Conservation (phyloP, 495 filamentous ascomycete species). For the Penicillium longicatenatum region DNA sequence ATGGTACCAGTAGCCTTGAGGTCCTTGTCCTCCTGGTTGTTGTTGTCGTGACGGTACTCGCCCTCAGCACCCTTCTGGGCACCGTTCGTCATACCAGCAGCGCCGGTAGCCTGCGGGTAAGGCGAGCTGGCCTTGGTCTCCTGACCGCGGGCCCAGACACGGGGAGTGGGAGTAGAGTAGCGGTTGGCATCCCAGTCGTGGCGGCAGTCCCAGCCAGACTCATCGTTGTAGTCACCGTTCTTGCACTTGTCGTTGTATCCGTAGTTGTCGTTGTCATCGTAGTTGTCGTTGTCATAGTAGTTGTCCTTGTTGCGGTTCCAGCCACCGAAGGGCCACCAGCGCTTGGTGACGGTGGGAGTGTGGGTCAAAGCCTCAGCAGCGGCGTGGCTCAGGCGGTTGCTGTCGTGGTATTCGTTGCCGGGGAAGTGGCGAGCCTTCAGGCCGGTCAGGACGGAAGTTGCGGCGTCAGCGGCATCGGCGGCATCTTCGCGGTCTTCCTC, state of each 20-base stretch:
- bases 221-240: conserved; percentile 12
- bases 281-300: too few species aligned
- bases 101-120: conserved; percentile 13
- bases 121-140: background rate
- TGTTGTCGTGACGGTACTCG: conserved; percentile 5
- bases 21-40: conserved; percentile 9
- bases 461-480: background rate
- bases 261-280: conserved; percentile 13
- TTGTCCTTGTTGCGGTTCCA: conserved; percentile 4
- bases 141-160: conserved; percentile 5
- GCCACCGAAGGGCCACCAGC: conserved; percentile 6
- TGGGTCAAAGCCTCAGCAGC: background rate
- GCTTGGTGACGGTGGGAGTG: background rate
- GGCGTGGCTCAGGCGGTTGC: background rate
- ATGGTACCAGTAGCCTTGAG: conserved; percentile 15
- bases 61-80: conserved; percentile 2
- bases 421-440: conserved; percentile 2
- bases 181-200: conserved; percentile 16
- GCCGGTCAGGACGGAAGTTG: conserved; percentile 1
- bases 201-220: conserved; percentile 14
- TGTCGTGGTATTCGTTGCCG: background rate
- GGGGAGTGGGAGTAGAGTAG: conserved; percentile 13
- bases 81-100: background rate
- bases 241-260: conserved; percentile 17
- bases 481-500: conserved; percentile 6